Base-by-base conservation (phyloP, 352 stramenopile genomes). In the Discostella stelligera region DNA sequence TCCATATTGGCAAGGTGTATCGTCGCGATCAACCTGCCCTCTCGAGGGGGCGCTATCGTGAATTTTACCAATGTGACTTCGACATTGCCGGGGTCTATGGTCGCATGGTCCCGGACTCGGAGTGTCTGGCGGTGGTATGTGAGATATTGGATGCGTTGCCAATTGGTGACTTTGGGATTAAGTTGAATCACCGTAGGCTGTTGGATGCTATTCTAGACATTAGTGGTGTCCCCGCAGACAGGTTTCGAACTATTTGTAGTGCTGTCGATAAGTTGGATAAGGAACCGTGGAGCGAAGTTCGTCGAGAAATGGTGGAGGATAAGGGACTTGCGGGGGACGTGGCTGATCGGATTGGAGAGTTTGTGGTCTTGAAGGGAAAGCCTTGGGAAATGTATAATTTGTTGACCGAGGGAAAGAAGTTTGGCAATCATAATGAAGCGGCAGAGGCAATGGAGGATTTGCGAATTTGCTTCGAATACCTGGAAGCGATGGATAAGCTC, bases 11-110 rank as follows among this genome's bases (percentile, higher is more conserved):
- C 25, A 96, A 96, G 74, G 96, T 98, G 18, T 99, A 99, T 87
- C 89, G 96, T 32, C 92, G 96, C 58, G 96, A 99, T 90, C 96
- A 98, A 79, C 96, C 96, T 50, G 89, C 96, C 56, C 94, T 98
- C 85, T 94, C 92, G 20, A 94, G 94, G 44, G 97, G 97, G 53
- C 91, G 97, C 63, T 99, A 98, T 88, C 93, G 97, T 55, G 97
- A 99, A 79, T 99, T 99, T 84, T 99, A 99, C 90, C 97, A 99
- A 85, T 99, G 97, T 80, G 97, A 99, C 76, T 98, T 99, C 66
- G 97, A 99, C 84, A 97, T 99, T 77, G 97, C 97, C 30, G 96
- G 96, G 62, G 90, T 82, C 44, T 98, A 98, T 82, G 88, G 93
- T 59, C 84, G 93, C 4, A 99, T 99, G 97, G 92, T 98, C 16